These are phyloP conservation scores for Diutina siamensis DNA, from an alignment of 1,139 yeast species.

Conservation along the genomic window DNA sequence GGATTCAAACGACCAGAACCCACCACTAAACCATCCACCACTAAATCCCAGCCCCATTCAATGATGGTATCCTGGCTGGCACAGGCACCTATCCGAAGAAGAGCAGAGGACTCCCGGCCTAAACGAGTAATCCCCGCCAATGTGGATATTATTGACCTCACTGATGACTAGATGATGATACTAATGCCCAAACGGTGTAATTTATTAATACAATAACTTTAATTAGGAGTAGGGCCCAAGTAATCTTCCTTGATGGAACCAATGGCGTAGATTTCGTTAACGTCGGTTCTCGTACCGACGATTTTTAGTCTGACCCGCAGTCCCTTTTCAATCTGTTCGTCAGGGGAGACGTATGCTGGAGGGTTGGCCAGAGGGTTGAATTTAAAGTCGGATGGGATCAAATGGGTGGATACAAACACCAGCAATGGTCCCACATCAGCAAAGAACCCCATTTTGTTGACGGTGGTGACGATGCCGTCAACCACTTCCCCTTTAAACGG, in stretches of 20 bases:
- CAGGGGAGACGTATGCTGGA: slow-evolving; percentile 95
- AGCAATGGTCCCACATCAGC: slow-evolving; percentile 97
- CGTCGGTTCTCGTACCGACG: slow-evolving; percentile 96
- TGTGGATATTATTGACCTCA: slow-evolving; percentile 1
- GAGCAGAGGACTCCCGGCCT: background rate
- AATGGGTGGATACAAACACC: slow-evolving; percentile 88
- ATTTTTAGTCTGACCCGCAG: slow-evolving; percentile 88
- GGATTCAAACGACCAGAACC: background rate
- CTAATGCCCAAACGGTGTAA: too few species aligned
- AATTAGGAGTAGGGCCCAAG: slow-evolving; percentile 38
- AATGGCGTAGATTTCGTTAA: slow-evolving; percentile 91
- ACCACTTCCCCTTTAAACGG: slow-evolving; percentile 98
- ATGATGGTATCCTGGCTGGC: too few species aligned
- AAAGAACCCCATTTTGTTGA: slow-evolving; percentile 92
- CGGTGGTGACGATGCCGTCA: slow-evolving; percentile 90
- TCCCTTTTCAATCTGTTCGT: slow-evolving; percentile 89
- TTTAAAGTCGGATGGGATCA: slow-evolving; percentile 88
- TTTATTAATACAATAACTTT: background rate
- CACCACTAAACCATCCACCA: background rate
- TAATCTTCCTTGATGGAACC: slow-evolving; percentile 97
- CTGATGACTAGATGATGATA: slow-evolving; percentile 1
- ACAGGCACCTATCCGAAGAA: background rate
- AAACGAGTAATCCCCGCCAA: background rate
- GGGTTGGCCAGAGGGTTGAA: slow-evolving; percentile 95
- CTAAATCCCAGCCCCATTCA: too few species aligned